Conservation (phyloP, 2,329 filamentous ascomycete genomes). For the Knufia petricola region DNA sequence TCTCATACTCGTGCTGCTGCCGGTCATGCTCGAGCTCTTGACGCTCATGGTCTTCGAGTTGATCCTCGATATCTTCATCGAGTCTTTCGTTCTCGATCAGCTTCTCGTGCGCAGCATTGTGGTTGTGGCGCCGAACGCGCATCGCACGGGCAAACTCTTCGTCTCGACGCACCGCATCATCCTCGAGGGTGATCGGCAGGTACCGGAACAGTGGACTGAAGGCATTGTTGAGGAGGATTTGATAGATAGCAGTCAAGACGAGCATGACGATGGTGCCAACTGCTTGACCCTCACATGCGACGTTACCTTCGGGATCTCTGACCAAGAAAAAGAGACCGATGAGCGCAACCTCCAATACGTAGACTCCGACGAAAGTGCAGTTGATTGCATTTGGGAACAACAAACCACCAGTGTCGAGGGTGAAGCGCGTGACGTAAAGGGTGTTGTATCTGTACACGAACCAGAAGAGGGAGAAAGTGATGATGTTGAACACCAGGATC, state of each 20-base stretch:
- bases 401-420: slow-evolving; percentile 82
- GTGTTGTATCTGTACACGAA: slow-evolving; percentile 94
- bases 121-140: slow-evolving; percentile 52
- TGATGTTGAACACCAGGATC: slow-evolving; percentile 84
- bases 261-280: slow-evolving; percentile 73
- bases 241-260: slow-evolving; percentile 64
- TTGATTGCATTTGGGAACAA: slow-evolving; percentile 89
- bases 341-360: slow-evolving; percentile 85
- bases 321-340: slow-evolving; percentile 84
- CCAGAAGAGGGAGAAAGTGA: slow-evolving; percentile 88
- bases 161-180: slow-evolving; percentile 85
- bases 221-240: slow-evolving; percentile 68
- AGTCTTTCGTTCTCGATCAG: slow-evolving; percentile 47
- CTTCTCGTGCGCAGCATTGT: slow-evolving; percentile 3
- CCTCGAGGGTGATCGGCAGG: slow-evolving; percentile 87
- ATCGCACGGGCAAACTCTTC: slow-evolving; percentile 77
- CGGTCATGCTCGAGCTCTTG: slow-evolving; percentile 31
- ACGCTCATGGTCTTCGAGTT: slow-evolving; percentile 37
- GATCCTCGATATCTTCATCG: slow-evolving; percentile 36
- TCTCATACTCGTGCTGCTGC: slow-evolving; percentile 40
- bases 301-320: slow-evolving; percentile 43
- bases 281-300: slow-evolving; percentile 63
- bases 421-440: slow-evolving; percentile 85
- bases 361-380: slow-evolving; percentile 87
- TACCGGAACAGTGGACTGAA: slow-evolving; percentile 82